Conservation (phyloP, 495 filamentous ascomycete species). For the Aspergillus haitiensis region DNA sequence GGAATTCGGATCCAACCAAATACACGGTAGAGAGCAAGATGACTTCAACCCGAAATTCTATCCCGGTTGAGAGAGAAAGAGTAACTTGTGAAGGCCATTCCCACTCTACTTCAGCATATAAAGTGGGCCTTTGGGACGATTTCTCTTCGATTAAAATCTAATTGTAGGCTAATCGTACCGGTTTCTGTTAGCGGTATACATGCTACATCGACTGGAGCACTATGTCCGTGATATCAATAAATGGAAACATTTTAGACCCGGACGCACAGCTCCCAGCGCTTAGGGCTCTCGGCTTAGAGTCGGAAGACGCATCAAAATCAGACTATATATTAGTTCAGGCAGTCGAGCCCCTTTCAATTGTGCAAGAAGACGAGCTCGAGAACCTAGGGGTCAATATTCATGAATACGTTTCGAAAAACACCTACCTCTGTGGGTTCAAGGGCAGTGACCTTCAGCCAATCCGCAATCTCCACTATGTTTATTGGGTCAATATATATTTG, state of each 20-base stretch:
- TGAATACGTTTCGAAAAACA: slow-evolving; percentile 4
- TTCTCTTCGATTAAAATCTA: neutral
- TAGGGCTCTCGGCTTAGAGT: neutral
- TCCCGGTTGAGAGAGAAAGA: no score
- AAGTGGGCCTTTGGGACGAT: neutral
- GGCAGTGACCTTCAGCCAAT: neutral
- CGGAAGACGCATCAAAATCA: neutral
- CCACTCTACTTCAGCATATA: neutral
- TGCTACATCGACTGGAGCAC: neutral
- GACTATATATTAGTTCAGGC: slow-evolving; percentile 1
- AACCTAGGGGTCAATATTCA: slow-evolving; percentile 1
- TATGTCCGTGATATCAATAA: slow-evolving; percentile 1
- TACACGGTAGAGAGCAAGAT: neutral
- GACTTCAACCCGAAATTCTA: neutral
- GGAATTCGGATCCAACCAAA: neutral
- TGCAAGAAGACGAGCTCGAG: slow-evolving; percentile 2
- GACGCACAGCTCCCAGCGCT: neutral
- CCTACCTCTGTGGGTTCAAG: slow-evolving; percentile 1
- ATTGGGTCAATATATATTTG: neutral
- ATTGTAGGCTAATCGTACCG: neutral
- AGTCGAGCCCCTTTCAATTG: neutral
- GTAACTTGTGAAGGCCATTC: no score
- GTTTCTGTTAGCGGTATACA: neutral
- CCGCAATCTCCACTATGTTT: neutral
- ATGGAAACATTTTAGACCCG: neutral